Base-by-base conservation (phyloP, 1,284 basidiomycete genomes). In the Polyporus tsugae region DNA sequence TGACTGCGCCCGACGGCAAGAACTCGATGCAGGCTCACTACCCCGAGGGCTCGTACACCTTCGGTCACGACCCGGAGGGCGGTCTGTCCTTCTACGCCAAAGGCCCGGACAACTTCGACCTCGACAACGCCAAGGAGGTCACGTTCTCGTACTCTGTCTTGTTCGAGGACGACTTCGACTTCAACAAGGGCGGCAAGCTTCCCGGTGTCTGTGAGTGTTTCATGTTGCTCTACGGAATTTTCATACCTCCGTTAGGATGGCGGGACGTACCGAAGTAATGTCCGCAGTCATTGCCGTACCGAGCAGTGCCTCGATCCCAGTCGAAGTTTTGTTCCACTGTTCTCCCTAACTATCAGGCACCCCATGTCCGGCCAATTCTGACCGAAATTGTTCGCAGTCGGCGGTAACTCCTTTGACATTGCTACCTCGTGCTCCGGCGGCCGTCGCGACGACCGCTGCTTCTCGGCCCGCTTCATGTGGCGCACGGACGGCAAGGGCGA, bases 1-100 rank as follows among this genome's bases (percentile, higher is more conserved):
- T 80, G 60, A 66, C 74, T 46, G 84, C 84, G 2, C 84, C 83
- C 38, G 85, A 87, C 64, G 84, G 86, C 74, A 84, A 83, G 78
- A 67, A 72, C 62, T 77, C 84, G 7, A 83, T 91, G 39, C 85
- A 87, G 67, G 79, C 91, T 4, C 74, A 84, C 68, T 92, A 89
- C 75, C 89, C 89, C 9, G 80, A 82, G 44, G 80, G 84, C 64
- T 91, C 89, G 3, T 85, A 86, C 76, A 87, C 88, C 72, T 89
- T 89, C 6, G 86, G 87, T 0, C 82, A 81, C 60, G 76, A 79
- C 6, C 86, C 87, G 6, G 74, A 80, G 60, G 90, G 90, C 39
- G 90, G 89, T 4, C 82, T 88, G 3, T 85, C 90, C 65, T 91
- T 92, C 77, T 92, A 92, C 73, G 87, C 88, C 39, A 67, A 68